These are phyloP conservation scores for Quercus suber DNA, from an alignment of 306 rosid species.

Conservation along the genomic window DNA sequence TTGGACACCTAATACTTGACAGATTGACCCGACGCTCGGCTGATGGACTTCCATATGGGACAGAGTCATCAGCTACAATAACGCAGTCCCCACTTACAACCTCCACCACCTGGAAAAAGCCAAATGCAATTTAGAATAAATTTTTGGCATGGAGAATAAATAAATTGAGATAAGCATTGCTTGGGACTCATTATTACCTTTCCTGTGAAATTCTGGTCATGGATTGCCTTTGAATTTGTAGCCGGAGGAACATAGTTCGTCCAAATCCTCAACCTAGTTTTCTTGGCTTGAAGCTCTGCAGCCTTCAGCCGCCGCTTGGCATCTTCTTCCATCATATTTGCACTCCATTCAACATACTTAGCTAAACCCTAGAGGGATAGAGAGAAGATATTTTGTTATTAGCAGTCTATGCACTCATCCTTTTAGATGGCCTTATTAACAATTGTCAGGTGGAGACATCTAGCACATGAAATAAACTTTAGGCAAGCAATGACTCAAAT, in stretches of 20 bases:
- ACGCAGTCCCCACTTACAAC: conserved; percentile 97
- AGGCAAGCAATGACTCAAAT: not conserved
- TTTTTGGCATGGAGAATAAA: not conserved
- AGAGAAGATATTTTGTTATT: not conserved
- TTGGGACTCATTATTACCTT: conserved; percentile 54
- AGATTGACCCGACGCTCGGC: conserved; percentile 97
- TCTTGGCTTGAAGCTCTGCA: conserved; percentile 91
- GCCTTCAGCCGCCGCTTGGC: conserved; percentile 76
- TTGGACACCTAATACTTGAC: conserved; percentile 97
- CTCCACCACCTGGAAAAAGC: conserved; percentile 80
- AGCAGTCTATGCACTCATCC: not conserved
- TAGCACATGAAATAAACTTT: not conserved
- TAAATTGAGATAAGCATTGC: conserved; percentile 2
- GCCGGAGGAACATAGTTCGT: conserved; percentile 87
- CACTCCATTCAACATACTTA: conserved; percentile 98
- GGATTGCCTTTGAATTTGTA: conserved; percentile 95
- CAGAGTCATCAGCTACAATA: conserved; percentile 90
- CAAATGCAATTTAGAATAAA: conserved; percentile 9
- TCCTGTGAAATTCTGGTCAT: conserved; percentile 89
- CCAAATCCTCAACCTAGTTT: conserved; percentile 73
- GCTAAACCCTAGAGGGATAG: conserved; percentile 63
- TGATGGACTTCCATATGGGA: conserved; percentile 81
- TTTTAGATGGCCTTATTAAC: not conserved
- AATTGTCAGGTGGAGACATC: not conserved
- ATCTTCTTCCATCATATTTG: conserved; percentile 96